Conservation (phyloP, 192 early-diverging fungal genomes). For the Allomyces javanicus region DNA sequence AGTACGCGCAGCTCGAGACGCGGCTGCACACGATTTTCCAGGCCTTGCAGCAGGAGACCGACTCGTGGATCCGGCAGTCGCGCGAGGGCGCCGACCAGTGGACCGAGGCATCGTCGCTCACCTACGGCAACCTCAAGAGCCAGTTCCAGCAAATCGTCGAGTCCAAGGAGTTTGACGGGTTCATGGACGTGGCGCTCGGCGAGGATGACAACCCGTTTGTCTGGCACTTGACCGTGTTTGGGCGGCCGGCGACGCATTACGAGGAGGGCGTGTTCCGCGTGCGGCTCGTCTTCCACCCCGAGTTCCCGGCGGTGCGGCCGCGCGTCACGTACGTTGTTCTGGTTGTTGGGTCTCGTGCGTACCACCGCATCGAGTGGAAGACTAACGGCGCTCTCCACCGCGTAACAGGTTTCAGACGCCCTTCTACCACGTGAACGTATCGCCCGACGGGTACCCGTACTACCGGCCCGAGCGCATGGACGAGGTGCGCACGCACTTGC, state of each 20-base stretch:
- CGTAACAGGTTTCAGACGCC: constrained; percentile 21
- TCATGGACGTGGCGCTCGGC: constrained; percentile 20
- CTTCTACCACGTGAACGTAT: constrained; percentile 40
- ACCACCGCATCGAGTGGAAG: no score
- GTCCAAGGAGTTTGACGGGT: constrained; percentile 18
- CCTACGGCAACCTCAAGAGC: constrained; percentile 26
- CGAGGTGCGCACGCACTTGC: constrained; percentile 28
- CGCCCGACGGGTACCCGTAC: constrained; percentile 31
- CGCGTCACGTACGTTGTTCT: constrained; percentile 8
- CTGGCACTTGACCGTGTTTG: constrained; percentile 30
- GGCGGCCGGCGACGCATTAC: constrained; percentile 28
- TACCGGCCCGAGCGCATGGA: constrained; percentile 30
- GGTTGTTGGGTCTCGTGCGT: no score
- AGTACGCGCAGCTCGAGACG: constrained; percentile 17
- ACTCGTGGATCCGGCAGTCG: constrained; percentile 23
- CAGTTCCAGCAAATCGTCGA: constrained; percentile 35
- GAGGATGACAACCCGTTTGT: constrained; percentile 34
- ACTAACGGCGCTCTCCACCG: no score
- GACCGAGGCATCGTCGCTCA: constrained; percentile 24
- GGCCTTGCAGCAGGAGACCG: constrained; percentile 21
- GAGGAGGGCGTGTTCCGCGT: constrained; percentile 38
- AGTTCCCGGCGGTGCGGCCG: constrained; percentile 31
- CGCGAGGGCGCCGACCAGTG: constrained; percentile 14
- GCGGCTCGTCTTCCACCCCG: constrained; percentile 30
- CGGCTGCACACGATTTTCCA: constrained; percentile 22